phyloP scores from a whole-genome alignment of 2,329 filamentous ascomycete genomes.

The Arthroderma sp. region DNA sequence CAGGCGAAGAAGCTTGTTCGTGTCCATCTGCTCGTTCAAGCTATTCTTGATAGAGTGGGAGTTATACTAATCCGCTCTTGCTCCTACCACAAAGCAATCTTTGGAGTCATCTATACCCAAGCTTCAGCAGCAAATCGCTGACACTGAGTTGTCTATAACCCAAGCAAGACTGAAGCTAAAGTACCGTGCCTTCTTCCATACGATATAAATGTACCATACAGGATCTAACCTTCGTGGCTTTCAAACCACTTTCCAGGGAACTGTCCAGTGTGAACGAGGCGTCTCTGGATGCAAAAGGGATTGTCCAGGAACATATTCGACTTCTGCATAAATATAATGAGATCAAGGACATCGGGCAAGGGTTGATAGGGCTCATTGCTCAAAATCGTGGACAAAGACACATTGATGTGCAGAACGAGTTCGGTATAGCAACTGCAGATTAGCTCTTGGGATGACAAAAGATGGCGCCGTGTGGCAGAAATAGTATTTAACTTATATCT shows the following conservation, averaged over 20 bases:
- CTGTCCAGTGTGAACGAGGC: background rate
- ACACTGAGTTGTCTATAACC: constrained; percentile 25
- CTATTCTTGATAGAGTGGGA: background rate
- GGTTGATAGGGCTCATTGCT: constrained; percentile 54
- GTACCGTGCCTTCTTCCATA: constrained; percentile 15
- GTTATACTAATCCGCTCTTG: background rate
- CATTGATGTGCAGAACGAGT: constrained; percentile 31
- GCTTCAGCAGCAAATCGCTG: constrained; percentile 34
- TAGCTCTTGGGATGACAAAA: constrained; percentile 14
- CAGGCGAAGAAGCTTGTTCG: constrained; percentile 22
- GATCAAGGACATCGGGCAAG: constrained; percentile 55
- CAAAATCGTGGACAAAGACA: constrained; percentile 49
- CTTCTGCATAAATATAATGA: constrained; percentile 59
- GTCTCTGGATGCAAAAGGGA: constrained; percentile 36
- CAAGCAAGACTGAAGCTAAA: constrained; percentile 27
- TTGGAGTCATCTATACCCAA: constrained; percentile 39
- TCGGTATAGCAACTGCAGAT: constrained; percentile 29
- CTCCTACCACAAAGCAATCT: constrained; percentile 13
- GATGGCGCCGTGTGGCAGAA: background rate
- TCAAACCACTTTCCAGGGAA: constrained; percentile 5
- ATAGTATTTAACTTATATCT: constrained; percentile 1
- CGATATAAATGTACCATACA: background rate
- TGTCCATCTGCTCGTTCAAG: constrained; percentile 1
- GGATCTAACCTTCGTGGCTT: constrained; percentile 7
- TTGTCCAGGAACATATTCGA: constrained; percentile 52